These are phyloP conservation scores for Adansonia rubrostipa DNA, from an alignment of 441 rosid genomes.

Conservation along the genomic window DNA sequence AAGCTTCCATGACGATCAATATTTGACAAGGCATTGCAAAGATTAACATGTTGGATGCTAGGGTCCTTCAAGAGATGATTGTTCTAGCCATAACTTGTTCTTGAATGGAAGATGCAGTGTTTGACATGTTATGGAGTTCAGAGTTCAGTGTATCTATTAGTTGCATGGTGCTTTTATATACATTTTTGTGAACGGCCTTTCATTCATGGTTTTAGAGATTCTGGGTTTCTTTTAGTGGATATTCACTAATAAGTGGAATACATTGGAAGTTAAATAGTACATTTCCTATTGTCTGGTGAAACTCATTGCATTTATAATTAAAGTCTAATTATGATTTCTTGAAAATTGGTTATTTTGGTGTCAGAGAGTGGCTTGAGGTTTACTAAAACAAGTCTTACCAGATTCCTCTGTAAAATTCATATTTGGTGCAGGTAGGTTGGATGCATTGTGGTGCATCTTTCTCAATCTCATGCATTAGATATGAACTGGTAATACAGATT, in stretches of 20 bases:
- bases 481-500: neutral
- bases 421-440: neutral
- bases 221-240: neutral
- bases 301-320: constrained; percentile 5
- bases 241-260: constrained; percentile 3
- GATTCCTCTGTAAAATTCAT: neutral
- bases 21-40: neutral
- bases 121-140: neutral
- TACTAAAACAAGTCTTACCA: neutral
- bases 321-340: neutral
- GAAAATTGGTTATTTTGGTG: neutral
- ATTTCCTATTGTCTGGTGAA: neutral
- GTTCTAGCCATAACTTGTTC: constrained; percentile 11
- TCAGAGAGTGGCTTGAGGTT: no score
- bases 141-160: neutral
- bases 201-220: neutral
- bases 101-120: neutral
- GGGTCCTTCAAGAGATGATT: neutral
- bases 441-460: neutral
- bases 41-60: neutral
- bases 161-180: neutral
- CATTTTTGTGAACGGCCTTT: neutral
- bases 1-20: neutral
- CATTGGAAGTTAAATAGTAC: neutral
- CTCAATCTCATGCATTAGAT: neutral